Base-by-base conservation (phyloP, 495 filamentous ascomycete species). In the Xylaria acuta region DNA sequence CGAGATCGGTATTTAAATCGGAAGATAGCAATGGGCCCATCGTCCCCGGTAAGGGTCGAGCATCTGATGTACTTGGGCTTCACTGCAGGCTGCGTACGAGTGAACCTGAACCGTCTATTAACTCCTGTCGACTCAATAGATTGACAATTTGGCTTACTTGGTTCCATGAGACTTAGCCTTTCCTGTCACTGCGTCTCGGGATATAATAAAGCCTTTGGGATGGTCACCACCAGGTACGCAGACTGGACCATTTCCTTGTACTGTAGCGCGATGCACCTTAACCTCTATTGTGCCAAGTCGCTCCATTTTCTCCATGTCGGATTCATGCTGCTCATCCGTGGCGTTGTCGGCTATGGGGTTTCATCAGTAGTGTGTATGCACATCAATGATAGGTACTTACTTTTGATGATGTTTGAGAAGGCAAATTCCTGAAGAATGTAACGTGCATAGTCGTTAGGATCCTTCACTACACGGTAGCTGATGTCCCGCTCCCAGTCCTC, bases 1-100 rank as follows among this genome's bases (percentile, higher is more conserved):
- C 49, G 51, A 36, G 53, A 69, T 56, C 67, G 67, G 63, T 69
- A 69, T 58, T 69, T n/a, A 20, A 69, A 69, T 7, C 34, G 56
- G 18, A 36, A 69, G 3, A 69, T 64, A 20, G 67, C 67, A 53
- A 58, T 38, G 16, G 45, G 36, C 1, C 66, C 45, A 22, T 60
- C 20, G 20, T 58, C 47, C 12, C 27, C 53, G 14, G 5, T 40
- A 36, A 58, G 45, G 2, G 11, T 41, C 30, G 36, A 43, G 56
- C 49, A 45, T 14, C n/a, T 49, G 8, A 47, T 20, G 1, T 69
- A 40, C 20, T n/a, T 22, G 3, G 27, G 67, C 49, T n/a, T 63
- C 9, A 20, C n/a, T 34, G 47, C 22, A 38, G 66, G 9, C 6
- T 60, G 47, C 6, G 25, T 40, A 38, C 16, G 22, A 27, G 66